phyloP scores from a whole-genome alignment of 345 rosid genomes.

The Raphanus raphanistrum region DNA sequence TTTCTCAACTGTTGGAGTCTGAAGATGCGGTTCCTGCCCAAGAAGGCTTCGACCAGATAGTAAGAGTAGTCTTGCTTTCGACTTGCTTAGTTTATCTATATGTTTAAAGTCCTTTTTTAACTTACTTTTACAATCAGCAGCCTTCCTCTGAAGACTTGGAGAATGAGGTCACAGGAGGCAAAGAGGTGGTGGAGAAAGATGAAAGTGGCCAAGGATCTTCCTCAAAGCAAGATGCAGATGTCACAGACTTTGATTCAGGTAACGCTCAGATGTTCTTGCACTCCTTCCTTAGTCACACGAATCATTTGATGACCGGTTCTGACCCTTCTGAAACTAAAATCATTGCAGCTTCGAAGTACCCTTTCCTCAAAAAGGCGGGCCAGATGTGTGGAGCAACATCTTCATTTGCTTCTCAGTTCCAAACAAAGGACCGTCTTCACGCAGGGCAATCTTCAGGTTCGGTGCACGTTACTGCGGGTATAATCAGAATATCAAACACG shows the following conservation, averaged over 20 bases:
- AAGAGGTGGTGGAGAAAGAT: slow-evolving; percentile 36
- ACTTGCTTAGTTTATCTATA: slow-evolving; percentile 3
- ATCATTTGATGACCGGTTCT: neutral
- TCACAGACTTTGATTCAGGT: slow-evolving; percentile 57
- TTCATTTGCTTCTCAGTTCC: slow-evolving; percentile 76
- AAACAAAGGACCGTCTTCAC: slow-evolving; percentile 67
- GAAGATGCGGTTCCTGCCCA: slow-evolving; percentile 38
- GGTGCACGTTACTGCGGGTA: slow-evolving; percentile 81
- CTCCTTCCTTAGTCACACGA: neutral
- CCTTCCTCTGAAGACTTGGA: slow-evolving; percentile 36
- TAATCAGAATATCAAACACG: slow-evolving; percentile 71
- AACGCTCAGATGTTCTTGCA: slow-evolving; percentile 21
- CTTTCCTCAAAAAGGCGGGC: slow-evolving; percentile 75
- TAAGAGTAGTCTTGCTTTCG: slow-evolving; percentile 26
- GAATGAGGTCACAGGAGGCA: neutral
- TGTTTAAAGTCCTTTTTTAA: neutral
- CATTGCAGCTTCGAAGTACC: slow-evolving; percentile 61
- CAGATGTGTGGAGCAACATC: slow-evolving; percentile 55
- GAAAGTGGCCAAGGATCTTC: slow-evolving; percentile 52
- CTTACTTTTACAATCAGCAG: slow-evolving; percentile 41
- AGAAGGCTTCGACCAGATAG: slow-evolving; percentile 40
- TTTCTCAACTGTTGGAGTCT: slow-evolving; percentile 46
- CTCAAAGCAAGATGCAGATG: slow-evolving; percentile 53
- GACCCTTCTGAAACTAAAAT: slow-evolving; percentile 6
- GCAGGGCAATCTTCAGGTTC: slow-evolving; percentile 77